phyloP scores from a whole-genome alignment of 1,139 yeast genomes.

The Pichia sp. region DNA sequence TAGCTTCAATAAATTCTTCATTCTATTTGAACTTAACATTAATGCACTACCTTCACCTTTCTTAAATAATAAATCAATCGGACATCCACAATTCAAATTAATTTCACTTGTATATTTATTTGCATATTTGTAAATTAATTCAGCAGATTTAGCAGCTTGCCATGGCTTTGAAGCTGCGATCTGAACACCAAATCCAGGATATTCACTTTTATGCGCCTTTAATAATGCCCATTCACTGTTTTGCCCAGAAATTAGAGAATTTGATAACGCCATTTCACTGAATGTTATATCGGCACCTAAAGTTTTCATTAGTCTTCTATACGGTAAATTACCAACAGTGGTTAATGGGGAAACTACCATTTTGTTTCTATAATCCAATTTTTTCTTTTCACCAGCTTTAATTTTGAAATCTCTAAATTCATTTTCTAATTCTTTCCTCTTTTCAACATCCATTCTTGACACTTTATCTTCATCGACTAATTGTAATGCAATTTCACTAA shows the following conservation, averaged over 20 bases:
- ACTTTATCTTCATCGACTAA: conserved; percentile 26
- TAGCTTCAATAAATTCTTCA: conserved; percentile 71
- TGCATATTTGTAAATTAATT: conserved; percentile 55
- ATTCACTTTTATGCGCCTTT: conserved; percentile 75
- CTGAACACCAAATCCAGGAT: conserved; percentile 90
- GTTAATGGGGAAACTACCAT: conserved; percentile 93
- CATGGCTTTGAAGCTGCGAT: conserved; percentile 87
- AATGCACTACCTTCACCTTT: conserved; percentile 96
- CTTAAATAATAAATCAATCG: conserved; percentile 83
- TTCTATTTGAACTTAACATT: conserved; percentile 80
- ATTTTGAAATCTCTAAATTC: conserved; percentile 72
- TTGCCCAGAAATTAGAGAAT: conserved; percentile 82
- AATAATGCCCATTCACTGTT: conserved; percentile 98
- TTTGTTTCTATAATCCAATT: conserved; percentile 57
- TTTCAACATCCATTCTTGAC: conserved; percentile 23
- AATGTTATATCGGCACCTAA: conserved; percentile 92
- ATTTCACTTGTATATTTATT: conserved; percentile 57
- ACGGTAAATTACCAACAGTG: conserved; percentile 95
- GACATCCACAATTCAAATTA: conserved; percentile 94
- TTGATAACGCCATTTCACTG: conserved; percentile 87
- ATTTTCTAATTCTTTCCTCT: conserved; percentile 37
- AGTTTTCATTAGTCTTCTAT: conserved; percentile 83
- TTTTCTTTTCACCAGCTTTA: conserved; percentile 74
- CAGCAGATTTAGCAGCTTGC: conserved; percentile 91
- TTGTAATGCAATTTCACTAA: conserved; percentile 40